Conservation (phyloP, 495 filamentous ascomycete genomes). For the Glutinoglossum americanum region DNA sequence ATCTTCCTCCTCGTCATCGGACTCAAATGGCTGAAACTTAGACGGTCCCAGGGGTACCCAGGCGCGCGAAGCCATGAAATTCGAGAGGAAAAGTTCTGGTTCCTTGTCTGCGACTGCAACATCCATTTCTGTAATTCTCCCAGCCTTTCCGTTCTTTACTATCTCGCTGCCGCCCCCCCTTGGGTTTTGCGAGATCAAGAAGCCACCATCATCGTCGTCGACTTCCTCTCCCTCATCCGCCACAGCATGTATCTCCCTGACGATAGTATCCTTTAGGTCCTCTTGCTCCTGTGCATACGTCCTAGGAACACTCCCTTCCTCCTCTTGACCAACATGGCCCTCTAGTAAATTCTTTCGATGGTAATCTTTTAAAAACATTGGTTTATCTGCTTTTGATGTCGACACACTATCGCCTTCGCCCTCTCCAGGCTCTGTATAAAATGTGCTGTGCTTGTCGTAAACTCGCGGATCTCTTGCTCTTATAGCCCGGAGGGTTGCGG, state of each 20-base stretch:
- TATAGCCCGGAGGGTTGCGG: slow-evolving; percentile 66
- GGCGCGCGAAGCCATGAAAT: slow-evolving; percentile 73
- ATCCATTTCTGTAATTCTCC: slow-evolving; percentile 29
- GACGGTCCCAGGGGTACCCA: slow-evolving; percentile 49
- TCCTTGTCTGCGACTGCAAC: slow-evolving; percentile 65
- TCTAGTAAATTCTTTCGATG: slow-evolving; percentile 67
- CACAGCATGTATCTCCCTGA: slow-evolving; percentile 58
- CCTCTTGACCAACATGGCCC: slow-evolving; percentile 32
- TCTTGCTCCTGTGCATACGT: slow-evolving; percentile 79
- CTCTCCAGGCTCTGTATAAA: slow-evolving; percentile 30
- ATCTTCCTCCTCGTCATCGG: slow-evolving; percentile 75
- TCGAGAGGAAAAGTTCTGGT: slow-evolving; percentile 72
- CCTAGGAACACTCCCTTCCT: slow-evolving; percentile 25
- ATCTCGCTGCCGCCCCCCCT: slow-evolving; percentile 7
- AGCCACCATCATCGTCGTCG: slow-evolving; percentile 46
- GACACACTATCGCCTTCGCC: background rate
- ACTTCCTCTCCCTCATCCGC: slow-evolving; percentile 27
- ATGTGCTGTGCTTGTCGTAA: slow-evolving; percentile 57
- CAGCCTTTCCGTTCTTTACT: background rate
- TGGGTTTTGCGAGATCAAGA: slow-evolving; percentile 34
- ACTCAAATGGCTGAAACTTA: slow-evolving; percentile 58
- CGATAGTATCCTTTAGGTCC: slow-evolving; percentile 48
- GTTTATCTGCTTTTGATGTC: slow-evolving; percentile 43
- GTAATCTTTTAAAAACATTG: slow-evolving; percentile 75
- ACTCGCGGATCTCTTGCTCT: slow-evolving; percentile 72